Evolutionary conservation across 2,329 filamentous ascomycete species (phyloP).

Genomic region (Fusarium nygamai): DNA sequence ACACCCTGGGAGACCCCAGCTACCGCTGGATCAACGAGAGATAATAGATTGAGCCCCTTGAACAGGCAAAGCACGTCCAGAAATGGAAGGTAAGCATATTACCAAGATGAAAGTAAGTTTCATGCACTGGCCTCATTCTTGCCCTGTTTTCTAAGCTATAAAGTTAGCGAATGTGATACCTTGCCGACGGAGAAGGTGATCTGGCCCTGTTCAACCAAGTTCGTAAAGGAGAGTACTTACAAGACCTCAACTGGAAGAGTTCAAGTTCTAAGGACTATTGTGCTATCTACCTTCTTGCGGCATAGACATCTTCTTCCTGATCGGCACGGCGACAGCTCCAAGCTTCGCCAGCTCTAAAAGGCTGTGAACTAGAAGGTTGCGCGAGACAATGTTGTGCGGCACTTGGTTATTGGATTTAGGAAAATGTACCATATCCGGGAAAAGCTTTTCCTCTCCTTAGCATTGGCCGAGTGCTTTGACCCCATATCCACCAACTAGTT

Average conservation of each 20-base stretch:
- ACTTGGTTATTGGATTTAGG: not conserved
- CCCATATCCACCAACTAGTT: not conserved
- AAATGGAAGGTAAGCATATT: not conserved
- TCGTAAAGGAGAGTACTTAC: rapidly evolving
- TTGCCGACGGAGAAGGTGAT: rapidly evolving
- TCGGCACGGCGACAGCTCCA: not conserved
- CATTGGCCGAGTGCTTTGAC: not conserved
- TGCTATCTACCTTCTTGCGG: not conserved
- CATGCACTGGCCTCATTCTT: rapidly evolving
- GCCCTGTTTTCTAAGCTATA: rapidly evolving
- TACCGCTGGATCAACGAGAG: not conserved
- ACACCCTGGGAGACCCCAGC: not conserved
- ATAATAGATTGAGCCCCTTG: not conserved
- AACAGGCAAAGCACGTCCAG: rapidly evolving
- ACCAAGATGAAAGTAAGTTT: no score
- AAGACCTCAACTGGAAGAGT: rapidly evolving
- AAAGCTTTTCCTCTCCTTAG: no score
- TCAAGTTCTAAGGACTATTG: no score
- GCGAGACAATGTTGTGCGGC: not conserved
- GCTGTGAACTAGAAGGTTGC: not conserved
- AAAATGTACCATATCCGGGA: rapidly evolving
- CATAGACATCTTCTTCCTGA: rapidly evolving
- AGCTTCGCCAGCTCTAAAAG: no score
- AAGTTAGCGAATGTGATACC: not conserved
- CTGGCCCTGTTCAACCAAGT: rapidly evolving